Base-by-base conservation (phyloP, 305 asterid species). In the Ilex paraguariensis region DNA sequence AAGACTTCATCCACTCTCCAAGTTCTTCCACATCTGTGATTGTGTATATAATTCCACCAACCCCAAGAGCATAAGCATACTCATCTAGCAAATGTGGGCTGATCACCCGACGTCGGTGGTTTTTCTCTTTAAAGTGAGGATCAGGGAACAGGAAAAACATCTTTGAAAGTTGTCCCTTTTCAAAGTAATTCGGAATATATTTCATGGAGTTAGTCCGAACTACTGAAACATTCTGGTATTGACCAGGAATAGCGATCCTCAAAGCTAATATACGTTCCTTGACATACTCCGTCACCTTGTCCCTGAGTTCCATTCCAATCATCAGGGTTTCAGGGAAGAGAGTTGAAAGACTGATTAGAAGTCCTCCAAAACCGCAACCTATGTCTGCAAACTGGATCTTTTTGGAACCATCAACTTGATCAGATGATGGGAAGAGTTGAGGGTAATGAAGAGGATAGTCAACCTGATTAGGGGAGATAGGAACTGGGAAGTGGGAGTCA, bases 301-400 rank as follows among this genome's bases (percentile, higher is more conserved):
- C 97, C 77, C 98, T 76, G 75, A 89, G 70, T 66, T 92, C 97
- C 98, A 89, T 87, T 15, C 98, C 97, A 33, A 92, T 75, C 98
- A 89, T 92, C 11, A 89, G 82, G 33, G 72, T 81, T 21, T 80
- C 72, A 1, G 97, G 98, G 55, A 82, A 92, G 44, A 87, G 82
- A 2, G 91, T 68, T 0, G 98, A 71, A 8, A 92, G 96, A 13
- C 88, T 72, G 40, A 87, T 86, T 32, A 93, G 65, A 33, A 90
- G 95, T 15, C 99, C 97, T 4, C 99, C 99, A 60, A 90, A 93
- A 67, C 99, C 99, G 68, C 99, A 93, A 3, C 99, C 99, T n/a
- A 93, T 78, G 64, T 93, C 97, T 0, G 97, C 97, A 79, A 93
- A 90, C 70, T 86, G 87, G 21, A 93, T 80, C 76, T 66, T 87